Evolutionary conservation across 108 stramenopile genomes (phyloP).

Genomic region (Cyclotella sp.): DNA sequence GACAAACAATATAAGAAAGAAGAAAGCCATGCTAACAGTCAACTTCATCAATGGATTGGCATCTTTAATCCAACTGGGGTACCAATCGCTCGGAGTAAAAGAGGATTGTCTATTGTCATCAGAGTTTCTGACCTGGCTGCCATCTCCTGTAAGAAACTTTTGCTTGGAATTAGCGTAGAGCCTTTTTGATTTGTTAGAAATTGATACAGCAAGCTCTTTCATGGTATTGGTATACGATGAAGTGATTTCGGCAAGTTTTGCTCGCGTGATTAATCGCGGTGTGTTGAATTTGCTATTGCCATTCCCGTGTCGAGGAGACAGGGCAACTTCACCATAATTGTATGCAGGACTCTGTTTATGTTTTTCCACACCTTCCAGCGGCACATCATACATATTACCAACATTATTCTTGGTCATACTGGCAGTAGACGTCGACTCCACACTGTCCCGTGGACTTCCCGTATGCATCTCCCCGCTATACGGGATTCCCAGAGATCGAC

Average conservation of each 20-base stretch:
- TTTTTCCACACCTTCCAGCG: constrained; percentile 1
- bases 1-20: constrained; percentile 19
- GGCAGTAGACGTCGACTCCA: constrained; percentile 2
- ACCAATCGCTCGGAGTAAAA: constrained; percentile 12
- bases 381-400: constrained; percentile 14
- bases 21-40: constrained; percentile 7
- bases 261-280: not conserved
- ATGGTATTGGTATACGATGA: constrained; percentile 13
- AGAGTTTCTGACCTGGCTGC: not conserved
- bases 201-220: not conserved
- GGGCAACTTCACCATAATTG: not conserved
- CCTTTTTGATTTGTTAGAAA: constrained; percentile 8
- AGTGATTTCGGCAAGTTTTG: constrained; percentile 11
- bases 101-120: not conserved
- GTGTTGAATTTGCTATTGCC: not conserved
- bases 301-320: not conserved
- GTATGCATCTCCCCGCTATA: constrained; percentile 10
- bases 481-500: constrained; percentile 36
- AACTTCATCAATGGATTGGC: constrained; percentile 26
- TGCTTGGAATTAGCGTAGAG: constrained; percentile 5
- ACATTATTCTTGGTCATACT: not conserved
- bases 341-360: not conserved
- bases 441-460: not conserved
- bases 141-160: constrained; percentile 12
- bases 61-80: constrained; percentile 7